Evolutionary conservation across 2,329 filamentous ascomycete genomes (phyloP).

Genomic region (Talaromyces sp.): DNA sequence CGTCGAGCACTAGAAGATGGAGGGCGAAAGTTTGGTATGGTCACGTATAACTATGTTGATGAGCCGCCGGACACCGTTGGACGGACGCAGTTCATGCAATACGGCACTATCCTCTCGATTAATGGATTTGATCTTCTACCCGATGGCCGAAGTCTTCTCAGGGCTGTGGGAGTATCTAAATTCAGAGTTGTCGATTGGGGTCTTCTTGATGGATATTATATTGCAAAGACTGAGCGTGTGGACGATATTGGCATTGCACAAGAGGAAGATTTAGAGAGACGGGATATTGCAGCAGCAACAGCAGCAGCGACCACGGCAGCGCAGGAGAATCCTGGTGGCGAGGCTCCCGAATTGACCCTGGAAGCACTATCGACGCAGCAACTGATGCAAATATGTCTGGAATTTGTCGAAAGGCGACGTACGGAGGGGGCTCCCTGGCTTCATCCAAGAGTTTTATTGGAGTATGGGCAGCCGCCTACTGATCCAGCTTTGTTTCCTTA

Average conservation of each 20-base stretch:
- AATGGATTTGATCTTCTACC: constrained; percentile 67
- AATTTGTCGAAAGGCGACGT: constrained; percentile 67
- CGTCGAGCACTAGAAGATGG: constrained; percentile 66
- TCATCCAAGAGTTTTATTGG: constrained; percentile 63
- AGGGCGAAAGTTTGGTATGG: constrained; percentile 77
- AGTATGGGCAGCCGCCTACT: constrained; percentile 72
- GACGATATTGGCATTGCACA: constrained; percentile 78
- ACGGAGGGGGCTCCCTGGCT: constrained; percentile 69
- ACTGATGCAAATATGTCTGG: constrained; percentile 60
- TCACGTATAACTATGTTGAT: constrained; percentile 61
- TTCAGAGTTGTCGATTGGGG: constrained; percentile 65
- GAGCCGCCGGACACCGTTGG: constrained; percentile 52
- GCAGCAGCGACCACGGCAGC: background rate
- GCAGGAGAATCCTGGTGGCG: background rate
- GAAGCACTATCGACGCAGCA: constrained; percentile 62
- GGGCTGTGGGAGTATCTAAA: constrained; percentile 70
- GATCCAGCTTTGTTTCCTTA: constrained; percentile 78
- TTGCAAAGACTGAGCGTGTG: constrained; percentile 70
- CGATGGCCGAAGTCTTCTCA: constrained; percentile 77
- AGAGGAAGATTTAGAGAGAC: constrained; percentile 71
- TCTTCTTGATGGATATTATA: constrained; percentile 69
- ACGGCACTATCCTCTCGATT: constrained; percentile 76
- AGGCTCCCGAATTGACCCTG: constrained; percentile 22
- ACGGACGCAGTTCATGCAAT: constrained; percentile 59
- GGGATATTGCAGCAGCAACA: constrained; percentile 50